Conservation (phyloP, 2,329 filamentous ascomycete genomes). For the Ophiocordyceps unilateralis region DNA sequence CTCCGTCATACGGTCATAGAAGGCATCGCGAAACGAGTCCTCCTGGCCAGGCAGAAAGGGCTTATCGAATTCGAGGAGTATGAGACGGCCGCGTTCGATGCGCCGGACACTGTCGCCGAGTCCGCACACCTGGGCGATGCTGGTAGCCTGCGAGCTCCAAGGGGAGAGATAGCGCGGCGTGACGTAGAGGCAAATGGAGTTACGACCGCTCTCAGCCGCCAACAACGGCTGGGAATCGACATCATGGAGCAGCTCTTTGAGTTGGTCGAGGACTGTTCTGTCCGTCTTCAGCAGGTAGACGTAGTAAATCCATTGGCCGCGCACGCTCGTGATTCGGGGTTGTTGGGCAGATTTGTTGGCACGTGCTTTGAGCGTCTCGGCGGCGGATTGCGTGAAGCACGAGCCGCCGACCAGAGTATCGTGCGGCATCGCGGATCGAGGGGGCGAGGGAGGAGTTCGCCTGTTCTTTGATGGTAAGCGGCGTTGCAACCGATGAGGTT, state of each 20-base stretch:
- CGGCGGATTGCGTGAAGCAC: conserved; percentile 30
- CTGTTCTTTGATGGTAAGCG: no score
- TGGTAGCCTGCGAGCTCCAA: conserved; percentile 94
- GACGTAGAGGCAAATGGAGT: conserved; percentile 49
- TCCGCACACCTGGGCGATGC: conserved; percentile 82
- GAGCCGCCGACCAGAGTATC: conserved; percentile 22
- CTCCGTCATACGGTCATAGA: conserved; percentile 96
- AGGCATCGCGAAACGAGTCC: conserved; percentile 46
- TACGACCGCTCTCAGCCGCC: conserved; percentile 18
- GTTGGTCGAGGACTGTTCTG: conserved; percentile 24
- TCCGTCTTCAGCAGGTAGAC: conserved; percentile 38
- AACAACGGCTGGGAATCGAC: conserved; percentile 12
- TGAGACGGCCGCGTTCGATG: conserved; percentile 71
- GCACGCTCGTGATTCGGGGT: conserved; percentile 28
- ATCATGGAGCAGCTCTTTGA: conserved; percentile 27
- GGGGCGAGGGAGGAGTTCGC: no score
- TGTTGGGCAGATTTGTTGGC: conserved; percentile 25
- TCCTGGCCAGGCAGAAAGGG: conserved; percentile 21
- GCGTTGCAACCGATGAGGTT: no score
- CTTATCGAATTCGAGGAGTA: conserved; percentile 48
- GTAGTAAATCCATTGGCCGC: conserved; percentile 48
- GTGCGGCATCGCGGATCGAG: conserved; percentile 11
- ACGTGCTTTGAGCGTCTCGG: conserved; percentile 25
- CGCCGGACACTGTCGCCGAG: conserved; percentile 52
- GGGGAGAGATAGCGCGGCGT: conserved; percentile 78